Base-by-base conservation (phyloP, 2,329 filamentous ascomycete species). In the Scytalidium lignicola region DNA sequence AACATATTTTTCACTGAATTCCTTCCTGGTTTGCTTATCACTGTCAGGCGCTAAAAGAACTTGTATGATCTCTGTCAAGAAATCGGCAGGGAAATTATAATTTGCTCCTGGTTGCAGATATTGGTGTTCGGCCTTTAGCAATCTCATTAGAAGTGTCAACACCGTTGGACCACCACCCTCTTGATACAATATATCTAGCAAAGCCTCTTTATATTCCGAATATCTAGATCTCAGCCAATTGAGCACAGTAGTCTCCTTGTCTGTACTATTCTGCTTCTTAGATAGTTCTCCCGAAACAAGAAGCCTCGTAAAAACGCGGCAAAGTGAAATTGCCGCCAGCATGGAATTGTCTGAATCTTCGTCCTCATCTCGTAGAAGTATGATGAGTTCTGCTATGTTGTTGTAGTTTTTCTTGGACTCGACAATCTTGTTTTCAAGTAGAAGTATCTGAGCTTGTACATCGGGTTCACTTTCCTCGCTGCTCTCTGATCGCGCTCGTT, bases 361-460 rank as follows among this genome's bases (percentile, higher is more conserved):
- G 2, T 76, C 69, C 29, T 72, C 70, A 29, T 70, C 72, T 61
- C 78, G 65, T 32, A 82, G 69, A 60, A 82, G 77, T 40, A 76
- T 76, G 42, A 95, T 73, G 32, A 97, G 71, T 10, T 78, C 80
- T 7, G 82, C 78, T 61, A 97, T 92, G 64, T 95, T 90, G 74
- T 96, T 95, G 75, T 95, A 95, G 69, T 96, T 81, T 67, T 90
- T 89, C 62, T 83, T 87, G 44, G 90, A 95, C 67, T 93, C 85
- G 53, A 90, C 70, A 48, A 97, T 90, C 50, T 88, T 85, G 55
- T 81, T 76, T 70, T 96, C 91, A 48, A 96, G 78, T 47, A 81
- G 71, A 40, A 92, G 70, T 51, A 96, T 88, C 54, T 82, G 78
- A 49, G 79, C 75, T 63, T 85, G 79, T 42, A 73, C 66, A 62